These are phyloP conservation scores for Monosporascus sp. DNA, from an alignment of 2,329 filamentous ascomycete species.

Conservation along the genomic window DNA sequence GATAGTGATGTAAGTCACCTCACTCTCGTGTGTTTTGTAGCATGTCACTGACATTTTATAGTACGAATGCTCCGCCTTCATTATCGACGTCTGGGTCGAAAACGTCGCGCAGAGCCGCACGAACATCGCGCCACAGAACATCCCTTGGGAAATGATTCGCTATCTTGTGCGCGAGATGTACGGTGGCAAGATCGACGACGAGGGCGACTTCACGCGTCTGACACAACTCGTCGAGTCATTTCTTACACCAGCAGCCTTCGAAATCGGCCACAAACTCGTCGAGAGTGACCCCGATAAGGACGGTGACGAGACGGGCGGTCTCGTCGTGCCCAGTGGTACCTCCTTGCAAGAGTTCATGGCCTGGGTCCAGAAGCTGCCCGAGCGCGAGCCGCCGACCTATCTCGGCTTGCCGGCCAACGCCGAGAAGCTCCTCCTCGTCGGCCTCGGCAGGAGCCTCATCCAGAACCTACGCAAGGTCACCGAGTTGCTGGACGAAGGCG, in stretches of 20 bases:
- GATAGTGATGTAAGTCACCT: constrained; percentile 85
- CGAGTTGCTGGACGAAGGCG: constrained; percentile 86
- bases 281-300: constrained; percentile 51
- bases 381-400: constrained; percentile 94
- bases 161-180: constrained; percentile 91
- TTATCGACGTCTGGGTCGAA: constrained; percentile 94
- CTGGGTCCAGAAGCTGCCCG: constrained; percentile 89
- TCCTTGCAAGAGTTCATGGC: constrained; percentile 78
- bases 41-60: constrained; percentile 31
- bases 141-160: constrained; percentile 94
- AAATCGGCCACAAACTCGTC: constrained; percentile 86
- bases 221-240: constrained; percentile 68
- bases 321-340: constrained; percentile 76
- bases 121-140: constrained; percentile 88
- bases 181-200: constrained; percentile 94
- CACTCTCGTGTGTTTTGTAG: neutral
- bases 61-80: constrained; percentile 96
- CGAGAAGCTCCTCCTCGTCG: constrained; percentile 89
- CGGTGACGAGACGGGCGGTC: constrained; percentile 37
- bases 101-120: constrained; percentile 75
- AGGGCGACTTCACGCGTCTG: constrained; percentile 73
- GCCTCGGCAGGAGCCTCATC: constrained; percentile 80
- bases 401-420: constrained; percentile 91
- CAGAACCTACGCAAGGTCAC: constrained; percentile 79
- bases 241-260: constrained; percentile 84